These are phyloP conservation scores for Gossypium anomalum DNA, from an alignment of 345 rosid genomes.

Conservation along the genomic window DNA sequence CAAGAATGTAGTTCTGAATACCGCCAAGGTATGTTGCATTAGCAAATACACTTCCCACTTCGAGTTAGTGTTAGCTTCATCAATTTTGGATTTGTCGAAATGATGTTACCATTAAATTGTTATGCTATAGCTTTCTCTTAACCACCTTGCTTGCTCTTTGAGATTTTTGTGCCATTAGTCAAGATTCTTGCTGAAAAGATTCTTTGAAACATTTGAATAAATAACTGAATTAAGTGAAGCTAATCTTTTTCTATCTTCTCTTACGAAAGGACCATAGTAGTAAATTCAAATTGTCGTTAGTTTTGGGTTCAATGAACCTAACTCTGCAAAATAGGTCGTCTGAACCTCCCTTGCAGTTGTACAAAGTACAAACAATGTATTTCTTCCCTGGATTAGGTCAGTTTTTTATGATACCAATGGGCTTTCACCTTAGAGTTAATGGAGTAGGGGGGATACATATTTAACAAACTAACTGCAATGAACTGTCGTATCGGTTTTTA, in stretches of 20 bases:
- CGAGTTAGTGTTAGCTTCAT: neutral
- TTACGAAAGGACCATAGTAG: neutral
- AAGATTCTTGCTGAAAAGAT: neutral
- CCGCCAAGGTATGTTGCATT: slow-evolving; percentile 71
- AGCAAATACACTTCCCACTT: neutral
- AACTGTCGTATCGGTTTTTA: too few relatives aligned
- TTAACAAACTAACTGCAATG: too few relatives aligned
- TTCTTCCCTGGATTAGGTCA: neutral
- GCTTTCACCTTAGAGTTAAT: too few relatives aligned
- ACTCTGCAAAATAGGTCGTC: neutral
- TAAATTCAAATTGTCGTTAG: neutral
- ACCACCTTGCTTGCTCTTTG: neutral
- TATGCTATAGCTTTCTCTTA: neutral
- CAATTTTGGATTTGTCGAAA: neutral
- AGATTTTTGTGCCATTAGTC: neutral
- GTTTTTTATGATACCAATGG: too few relatives aligned
- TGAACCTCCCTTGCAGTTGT: neutral
- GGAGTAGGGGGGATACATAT: too few relatives aligned
- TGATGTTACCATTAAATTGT: neutral
- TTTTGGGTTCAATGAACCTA: neutral
- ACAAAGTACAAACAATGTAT: neutral
- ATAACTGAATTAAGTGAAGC: neutral
- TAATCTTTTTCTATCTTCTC: neutral
- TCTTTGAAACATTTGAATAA: neutral
- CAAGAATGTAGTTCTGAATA: slow-evolving; percentile 78